phyloP scores from a whole-genome alignment of 345 rosid genomes.

The Hibiscus trionum region DNA sequence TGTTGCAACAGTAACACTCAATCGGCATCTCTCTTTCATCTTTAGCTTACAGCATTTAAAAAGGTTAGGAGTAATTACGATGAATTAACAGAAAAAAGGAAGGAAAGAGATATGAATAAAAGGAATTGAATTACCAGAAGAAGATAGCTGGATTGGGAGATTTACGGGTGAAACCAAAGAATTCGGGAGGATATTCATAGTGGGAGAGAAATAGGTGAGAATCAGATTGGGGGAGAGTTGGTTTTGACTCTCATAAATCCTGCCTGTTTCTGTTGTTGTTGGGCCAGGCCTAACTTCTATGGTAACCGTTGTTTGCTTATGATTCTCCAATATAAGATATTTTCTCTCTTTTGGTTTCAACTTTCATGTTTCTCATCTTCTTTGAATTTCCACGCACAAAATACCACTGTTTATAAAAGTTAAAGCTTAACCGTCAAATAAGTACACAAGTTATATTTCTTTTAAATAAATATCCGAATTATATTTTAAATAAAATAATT shows the following conservation, averaged over 20 bases:
- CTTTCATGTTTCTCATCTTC: no score
- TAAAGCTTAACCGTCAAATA: no score
- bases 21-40: not conserved
- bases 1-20: no score
- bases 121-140: conserved; percentile 28
- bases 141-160: conserved; percentile 24
- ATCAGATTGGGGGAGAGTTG: not conserved
- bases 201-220: not conserved
- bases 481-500: no score
- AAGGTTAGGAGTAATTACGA: not conserved
- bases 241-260: not conserved
- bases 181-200: conserved; percentile 44
- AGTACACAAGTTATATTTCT: no score
- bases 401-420: no score
- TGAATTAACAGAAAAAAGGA: not conserved
- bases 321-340: no score
- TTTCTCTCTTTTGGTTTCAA: no score
- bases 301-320: not conserved
- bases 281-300: not conserved
- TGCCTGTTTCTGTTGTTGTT: not conserved
- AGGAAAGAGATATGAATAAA: not conserved
- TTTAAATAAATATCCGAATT: no score
- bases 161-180: conserved; percentile 39
- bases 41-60: not conserved
- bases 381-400: no score